Conservation (phyloP, 352 stramenopile species). For the Globisporangium echinulatum region DNA sequence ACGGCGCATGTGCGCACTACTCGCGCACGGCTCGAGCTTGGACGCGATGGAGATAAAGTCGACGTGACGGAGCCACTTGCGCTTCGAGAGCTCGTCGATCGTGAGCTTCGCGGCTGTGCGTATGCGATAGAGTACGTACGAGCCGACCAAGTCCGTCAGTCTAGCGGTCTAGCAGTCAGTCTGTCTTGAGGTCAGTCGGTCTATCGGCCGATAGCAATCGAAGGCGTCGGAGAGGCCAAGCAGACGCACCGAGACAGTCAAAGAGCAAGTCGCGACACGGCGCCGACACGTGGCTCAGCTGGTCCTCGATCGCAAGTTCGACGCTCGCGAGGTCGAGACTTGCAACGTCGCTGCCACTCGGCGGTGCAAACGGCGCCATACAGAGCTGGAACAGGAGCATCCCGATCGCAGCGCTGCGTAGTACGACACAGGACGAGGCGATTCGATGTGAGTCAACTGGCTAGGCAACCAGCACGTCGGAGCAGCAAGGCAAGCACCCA, state of each 20-base stretch:
- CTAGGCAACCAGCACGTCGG: too few species aligned
- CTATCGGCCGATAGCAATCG: too few species aligned
- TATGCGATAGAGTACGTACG: too few species aligned
- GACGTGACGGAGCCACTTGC: conserved; percentile 51
- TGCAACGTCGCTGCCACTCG: conserved; percentile 2
- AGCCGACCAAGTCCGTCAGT: too few species aligned
- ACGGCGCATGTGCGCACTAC: conserved; percentile 8
- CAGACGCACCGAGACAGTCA: conserved; percentile 41
- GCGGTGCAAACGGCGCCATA: conserved; percentile 29
- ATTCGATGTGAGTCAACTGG: too few species aligned
- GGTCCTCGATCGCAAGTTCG: conserved; percentile 41
- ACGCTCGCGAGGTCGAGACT: conserved; percentile 22
- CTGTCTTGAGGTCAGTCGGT: too few species aligned
- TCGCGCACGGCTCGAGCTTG: conserved; percentile 20
- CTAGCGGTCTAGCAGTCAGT: too few species aligned
- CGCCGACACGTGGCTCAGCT: conserved; percentile 34
- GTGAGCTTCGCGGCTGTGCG: conserved; percentile 22
- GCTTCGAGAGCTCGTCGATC: conserved; percentile 32
- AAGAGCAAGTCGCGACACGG: conserved; percentile 37
- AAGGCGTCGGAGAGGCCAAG: too few species aligned
- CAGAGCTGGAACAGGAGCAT: conserved; percentile 59
- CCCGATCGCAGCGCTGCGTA: conserved; percentile 36
- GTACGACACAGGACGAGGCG: not conserved
- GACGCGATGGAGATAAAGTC: conserved; percentile 42
- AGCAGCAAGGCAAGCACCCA: conserved; percentile 13